Conservation (phyloP, 768 basidiomycete genomes). For the Rubroboletus satanas region DNA sequence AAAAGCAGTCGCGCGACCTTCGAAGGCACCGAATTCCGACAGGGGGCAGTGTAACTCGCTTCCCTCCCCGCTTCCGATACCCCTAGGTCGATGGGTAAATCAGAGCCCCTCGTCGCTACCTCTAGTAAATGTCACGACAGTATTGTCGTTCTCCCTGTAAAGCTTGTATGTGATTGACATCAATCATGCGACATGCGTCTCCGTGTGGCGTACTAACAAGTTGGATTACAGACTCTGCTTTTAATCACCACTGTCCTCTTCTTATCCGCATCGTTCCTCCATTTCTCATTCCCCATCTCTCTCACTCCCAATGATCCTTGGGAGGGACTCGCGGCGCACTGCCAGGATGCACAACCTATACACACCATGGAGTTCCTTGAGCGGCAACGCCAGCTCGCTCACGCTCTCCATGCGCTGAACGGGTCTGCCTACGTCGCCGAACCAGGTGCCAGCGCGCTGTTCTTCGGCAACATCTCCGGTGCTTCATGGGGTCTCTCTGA, state of each 20-base stretch:
- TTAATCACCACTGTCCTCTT: slow-evolving; percentile 6
- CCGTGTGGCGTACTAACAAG: not conserved
- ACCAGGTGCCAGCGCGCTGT: slow-evolving; percentile 67
- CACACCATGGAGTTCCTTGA: slow-evolving; percentile 39
- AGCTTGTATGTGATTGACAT: slow-evolving; percentile 12
- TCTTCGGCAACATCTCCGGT: slow-evolving; percentile 67
- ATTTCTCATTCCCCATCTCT: not conserved
- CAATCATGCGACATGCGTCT: not conserved
- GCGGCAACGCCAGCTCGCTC: slow-evolving; percentile 55
- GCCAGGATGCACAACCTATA: slow-evolving; percentile 49
- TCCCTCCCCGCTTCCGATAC: not conserved
- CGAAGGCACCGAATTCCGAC: not conserved
- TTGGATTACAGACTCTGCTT: slow-evolving; percentile 11
- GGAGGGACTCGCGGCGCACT: slow-evolving; percentile 38
- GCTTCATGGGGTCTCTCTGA: slow-evolving; percentile 70
- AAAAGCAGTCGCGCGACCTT: not conserved
- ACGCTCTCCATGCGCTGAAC: slow-evolving; percentile 43
- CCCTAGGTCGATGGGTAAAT: slow-evolving; percentile 7
- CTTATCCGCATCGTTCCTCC: slow-evolving; percentile 2
- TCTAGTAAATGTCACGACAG: not conserved
- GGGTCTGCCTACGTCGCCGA: slow-evolving; percentile 75
- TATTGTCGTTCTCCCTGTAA: not conserved
- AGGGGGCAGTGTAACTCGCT: not conserved
- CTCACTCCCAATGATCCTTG: slow-evolving; percentile 10
- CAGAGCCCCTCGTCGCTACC: not conserved